These are phyloP conservation scores for Dichotomopilus funicola DNA, from an alignment of 2,329 filamentous ascomycete species.

Conservation along the genomic window DNA sequence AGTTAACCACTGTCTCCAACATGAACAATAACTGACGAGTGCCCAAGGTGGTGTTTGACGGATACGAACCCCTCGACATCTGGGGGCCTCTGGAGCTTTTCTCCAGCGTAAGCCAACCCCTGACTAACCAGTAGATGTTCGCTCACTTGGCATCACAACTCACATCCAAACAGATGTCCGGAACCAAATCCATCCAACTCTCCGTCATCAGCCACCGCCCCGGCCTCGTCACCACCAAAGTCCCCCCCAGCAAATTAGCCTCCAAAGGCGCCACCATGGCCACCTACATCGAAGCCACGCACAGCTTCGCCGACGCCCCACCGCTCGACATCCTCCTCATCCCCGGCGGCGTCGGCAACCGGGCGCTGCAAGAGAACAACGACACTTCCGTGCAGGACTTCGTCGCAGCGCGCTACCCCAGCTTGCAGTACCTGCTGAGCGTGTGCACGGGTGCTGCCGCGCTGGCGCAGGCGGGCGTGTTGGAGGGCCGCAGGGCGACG, in stretches of 20 bases:
- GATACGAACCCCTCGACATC: background rate
- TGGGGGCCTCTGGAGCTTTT: background rate
- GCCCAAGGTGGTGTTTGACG: background rate
- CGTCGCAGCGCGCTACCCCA: background rate
- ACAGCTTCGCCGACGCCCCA: background rate
- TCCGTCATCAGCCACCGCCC: background rate
- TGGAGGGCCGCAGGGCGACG: background rate
- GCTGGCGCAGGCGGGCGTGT: background rate
- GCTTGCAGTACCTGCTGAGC: background rate
- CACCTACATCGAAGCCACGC: background rate
- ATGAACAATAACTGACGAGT: background rate
- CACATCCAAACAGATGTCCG: too few relatives aligned
- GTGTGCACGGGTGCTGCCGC: background rate
- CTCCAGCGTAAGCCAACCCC: background rate
- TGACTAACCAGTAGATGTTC: too few relatives aligned
- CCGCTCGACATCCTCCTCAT: background rate
- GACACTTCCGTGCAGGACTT: background rate
- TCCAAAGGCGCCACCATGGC: background rate
- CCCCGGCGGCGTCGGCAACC: background rate
- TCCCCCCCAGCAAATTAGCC: background rate
- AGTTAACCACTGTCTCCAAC: background rate
- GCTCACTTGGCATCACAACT: too few relatives aligned
- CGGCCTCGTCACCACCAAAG: background rate
- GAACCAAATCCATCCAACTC: background rate
- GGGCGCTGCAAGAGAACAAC: background rate